Evolutionary conservation across 139 green algal genomes (phyloP).

Genomic region (Chlamydomonas applanata): DNA sequence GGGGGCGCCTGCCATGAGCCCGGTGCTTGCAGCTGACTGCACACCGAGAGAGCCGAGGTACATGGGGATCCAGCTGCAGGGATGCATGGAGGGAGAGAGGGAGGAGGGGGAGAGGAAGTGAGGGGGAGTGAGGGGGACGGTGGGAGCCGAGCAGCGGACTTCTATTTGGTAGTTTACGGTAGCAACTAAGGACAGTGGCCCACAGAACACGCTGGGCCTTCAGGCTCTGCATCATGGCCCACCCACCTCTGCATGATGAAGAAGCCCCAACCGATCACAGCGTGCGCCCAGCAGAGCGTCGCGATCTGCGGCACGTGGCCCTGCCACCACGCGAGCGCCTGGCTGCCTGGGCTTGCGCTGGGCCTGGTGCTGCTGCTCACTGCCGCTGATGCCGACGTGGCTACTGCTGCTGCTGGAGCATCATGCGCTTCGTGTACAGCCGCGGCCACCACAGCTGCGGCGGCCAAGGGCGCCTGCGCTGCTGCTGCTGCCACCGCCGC

Average conservation of each 20-base stretch:
- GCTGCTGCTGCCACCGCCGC: too few species aligned
- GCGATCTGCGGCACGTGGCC: slow-evolving; percentile 33
- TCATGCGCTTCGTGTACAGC: not conserved
- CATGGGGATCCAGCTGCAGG: slow-evolving; percentile 52
- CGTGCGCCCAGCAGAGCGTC: slow-evolving; percentile 54
- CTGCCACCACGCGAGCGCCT: not conserved
- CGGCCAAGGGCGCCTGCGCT: too few species aligned
- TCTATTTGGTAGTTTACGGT: too few species aligned
- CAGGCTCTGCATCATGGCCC: too few species aligned
- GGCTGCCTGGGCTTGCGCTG: not conserved
- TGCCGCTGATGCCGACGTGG: not conserved
- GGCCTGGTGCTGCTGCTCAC: not conserved
- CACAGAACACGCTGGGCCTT: too few species aligned
- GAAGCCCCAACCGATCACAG: slow-evolving; percentile 66
- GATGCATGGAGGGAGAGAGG: too few species aligned
- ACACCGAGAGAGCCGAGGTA: slow-evolving; percentile 55
- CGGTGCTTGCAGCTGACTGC: slow-evolving; percentile 21
- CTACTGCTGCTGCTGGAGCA: slow-evolving; percentile 6
- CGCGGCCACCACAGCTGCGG: not conserved
- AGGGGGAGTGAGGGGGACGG: too few species aligned
- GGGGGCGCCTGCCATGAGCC: slow-evolving; percentile 52
- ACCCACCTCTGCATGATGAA: slow-evolving; percentile 52
- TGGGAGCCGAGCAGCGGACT: too few species aligned
- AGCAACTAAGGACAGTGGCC: not conserved
- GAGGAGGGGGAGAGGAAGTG: too few species aligned